Evolutionary conservation across 2,329 filamentous ascomycete species (phyloP), one percentile per base, ranked within the genome.

Genomic region (Tolypocladium pustulatum): DNA sequence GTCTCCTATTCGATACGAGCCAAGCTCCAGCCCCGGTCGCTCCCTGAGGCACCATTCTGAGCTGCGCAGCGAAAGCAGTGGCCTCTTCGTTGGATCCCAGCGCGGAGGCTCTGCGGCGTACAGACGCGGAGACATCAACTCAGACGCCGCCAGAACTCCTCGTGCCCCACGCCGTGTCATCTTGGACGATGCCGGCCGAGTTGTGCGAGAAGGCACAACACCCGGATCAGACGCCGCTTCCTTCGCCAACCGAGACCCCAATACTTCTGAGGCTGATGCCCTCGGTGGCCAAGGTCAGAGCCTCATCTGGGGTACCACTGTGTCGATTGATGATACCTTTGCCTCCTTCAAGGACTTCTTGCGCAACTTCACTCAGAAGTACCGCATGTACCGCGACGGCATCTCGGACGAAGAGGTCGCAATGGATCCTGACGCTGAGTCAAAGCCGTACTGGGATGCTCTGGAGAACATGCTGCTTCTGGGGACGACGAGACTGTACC

Each of bases 291-390:
- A 84, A 60, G 90, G 89, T 43, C 87, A 88, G 58, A 86, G 88
- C 65, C 84, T 95, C 59, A 93, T 99, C 63, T 99, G 94, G 94
- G 94, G 94, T 72, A 99, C 94, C 51, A 97, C 96, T 43, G 90
- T 99, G 55, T 96, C 93, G 6, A 88, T 99, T 57, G 85, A 90
- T 61, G 92, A 97, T 71, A 91, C 91, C 0, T 89, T 95, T 72
- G 84, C 86, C 56, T 81, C 87, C 0, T 96, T 97, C 78, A 93
- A 94, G 69, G 91, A 94, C 63, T 99, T 99, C 68, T 78, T 99
- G 34, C 85, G 86, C 69, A 95, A 96, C 71, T 99, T 94, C 67
- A 90, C 91, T 61, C 87, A 85, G 65, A 97, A 97, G 73, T 97
- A 99, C 69, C 90, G 94, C 62, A 84, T 97, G 83, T 94, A 93